Percentiles rank a stretch among this genome's conserved stretches.
Evolutionary conservation across 805 yeast species (phyloP).

Genomic region (Wickerhamiella bombiphila): DNA sequence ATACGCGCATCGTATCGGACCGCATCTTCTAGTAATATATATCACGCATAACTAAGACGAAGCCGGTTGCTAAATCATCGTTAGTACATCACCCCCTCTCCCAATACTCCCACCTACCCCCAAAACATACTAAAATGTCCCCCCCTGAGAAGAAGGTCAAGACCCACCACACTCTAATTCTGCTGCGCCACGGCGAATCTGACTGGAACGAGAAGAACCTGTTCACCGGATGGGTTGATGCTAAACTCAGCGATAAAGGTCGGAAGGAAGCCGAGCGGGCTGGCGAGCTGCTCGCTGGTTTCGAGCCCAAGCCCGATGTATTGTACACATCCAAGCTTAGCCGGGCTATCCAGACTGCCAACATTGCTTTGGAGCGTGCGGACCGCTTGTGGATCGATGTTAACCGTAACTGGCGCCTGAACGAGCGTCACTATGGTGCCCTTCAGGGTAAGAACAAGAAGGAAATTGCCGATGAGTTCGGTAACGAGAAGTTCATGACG

Average conservation of each 20-base stretch:
- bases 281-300: conserved; percentile 79
- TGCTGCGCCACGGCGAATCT: conserved; percentile 98
- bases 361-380: conserved; percentile 78
- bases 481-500: conserved; percentile 83
- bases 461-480: conserved; percentile 72
- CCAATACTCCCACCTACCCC: conserved; percentile 1
- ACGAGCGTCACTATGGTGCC: conserved; percentile 99
- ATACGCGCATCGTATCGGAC: too few relatives aligned
- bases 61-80: too few relatives aligned
- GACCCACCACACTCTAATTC: conserved; percentile 45
- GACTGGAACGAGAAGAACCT: conserved; percentile 97
- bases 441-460: conserved; percentile 98
- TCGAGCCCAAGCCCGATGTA: conserved; percentile 72
- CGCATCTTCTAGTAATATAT: too few relatives aligned
- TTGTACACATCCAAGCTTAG: conserved; percentile 81
- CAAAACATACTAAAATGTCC: conserved; percentile 1
- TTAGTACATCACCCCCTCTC: too few relatives aligned
- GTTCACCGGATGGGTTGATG: conserved; percentile 99
- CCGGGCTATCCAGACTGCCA: conserved; percentile 95
- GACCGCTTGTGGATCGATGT: conserved; percentile 86
- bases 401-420: conserved; percentile 92
- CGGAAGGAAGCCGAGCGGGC: conserved; percentile 84
- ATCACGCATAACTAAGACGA: too few relatives aligned
- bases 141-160: conserved; percentile 1
- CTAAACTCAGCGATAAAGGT: conserved; percentile 69